Evolutionary conservation across 768 basidiomycete species (phyloP).

Genomic region (Pisolithus sp.): DNA sequence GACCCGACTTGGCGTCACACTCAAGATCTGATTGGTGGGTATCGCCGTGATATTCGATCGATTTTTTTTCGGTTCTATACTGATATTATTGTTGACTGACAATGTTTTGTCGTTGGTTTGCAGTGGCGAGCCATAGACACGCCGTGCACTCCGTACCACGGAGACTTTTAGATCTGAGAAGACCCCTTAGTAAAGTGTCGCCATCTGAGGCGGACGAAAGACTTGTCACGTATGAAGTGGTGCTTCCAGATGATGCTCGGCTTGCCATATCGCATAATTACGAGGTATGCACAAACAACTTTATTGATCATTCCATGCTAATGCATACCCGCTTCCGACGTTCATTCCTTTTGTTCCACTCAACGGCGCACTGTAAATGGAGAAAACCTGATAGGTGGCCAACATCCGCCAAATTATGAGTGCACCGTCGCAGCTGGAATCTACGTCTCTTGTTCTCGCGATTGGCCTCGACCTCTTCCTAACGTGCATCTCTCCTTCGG

Average conservation of each 20-base stretch:
- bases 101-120: not conserved
- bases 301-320: not conserved
- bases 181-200: conserved; percentile 70
- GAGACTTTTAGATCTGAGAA: conserved; percentile 72
- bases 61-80: not conserved
- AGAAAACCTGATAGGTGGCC: conserved; percentile 43
- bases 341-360: not conserved
- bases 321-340: not conserved
- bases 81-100: not conserved
- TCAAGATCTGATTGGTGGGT: conserved; percentile 76
- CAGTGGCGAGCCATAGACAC: conserved; percentile 72
- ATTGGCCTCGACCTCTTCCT: conserved; percentile 88
- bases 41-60: not conserved
- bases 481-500: conserved; percentile 78
- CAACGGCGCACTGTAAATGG: not conserved
- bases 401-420: conserved; percentile 66
- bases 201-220: conserved; percentile 78
- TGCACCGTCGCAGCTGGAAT: conserved; percentile 82
- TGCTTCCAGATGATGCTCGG: conserved; percentile 63
- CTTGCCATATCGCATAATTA: conserved; percentile 54
- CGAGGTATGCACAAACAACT: conserved; percentile 30
- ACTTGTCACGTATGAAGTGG: conserved; percentile 77
- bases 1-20: conserved; percentile 84
- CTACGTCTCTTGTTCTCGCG: conserved; percentile 82
- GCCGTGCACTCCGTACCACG: conserved; percentile 73